phyloP scores from a whole-genome alignment of 2,329 filamentous ascomycete genomes.

The Apiospora koreana region DNA sequence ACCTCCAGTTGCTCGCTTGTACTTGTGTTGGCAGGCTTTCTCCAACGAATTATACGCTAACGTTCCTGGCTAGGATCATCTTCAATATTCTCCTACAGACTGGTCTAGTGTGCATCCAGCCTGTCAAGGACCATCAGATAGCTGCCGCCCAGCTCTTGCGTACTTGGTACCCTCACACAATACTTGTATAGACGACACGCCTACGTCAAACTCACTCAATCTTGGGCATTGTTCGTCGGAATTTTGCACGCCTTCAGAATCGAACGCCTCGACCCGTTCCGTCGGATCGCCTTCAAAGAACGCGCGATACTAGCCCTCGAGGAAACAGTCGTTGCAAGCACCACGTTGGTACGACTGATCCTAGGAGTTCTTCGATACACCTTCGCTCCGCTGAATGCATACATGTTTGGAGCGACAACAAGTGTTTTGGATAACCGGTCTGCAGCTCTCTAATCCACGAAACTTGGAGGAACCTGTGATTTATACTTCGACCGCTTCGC shows the following conservation, averaged over 20 bases:
- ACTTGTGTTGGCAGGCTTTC: not conserved
- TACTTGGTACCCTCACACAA: not conserved
- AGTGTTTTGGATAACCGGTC: not conserved
- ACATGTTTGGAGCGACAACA: not conserved
- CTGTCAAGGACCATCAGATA: not conserved
- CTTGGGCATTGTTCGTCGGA: not conserved
- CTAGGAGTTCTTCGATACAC: not conserved
- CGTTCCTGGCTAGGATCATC: not conserved
- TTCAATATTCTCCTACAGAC: not conserved
- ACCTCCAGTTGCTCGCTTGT: not conserved
- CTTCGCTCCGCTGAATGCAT: not conserved
- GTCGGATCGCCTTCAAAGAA: not conserved
- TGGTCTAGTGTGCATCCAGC: not conserved
- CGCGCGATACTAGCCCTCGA: not conserved
- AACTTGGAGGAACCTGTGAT: too few relatives aligned
- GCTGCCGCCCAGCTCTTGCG: not conserved
- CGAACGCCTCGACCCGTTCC: not conserved
- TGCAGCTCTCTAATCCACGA: not conserved
- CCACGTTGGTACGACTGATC: not conserved
- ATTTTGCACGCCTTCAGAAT: not conserved
- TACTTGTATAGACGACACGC: not conserved
- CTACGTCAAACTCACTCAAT: not conserved
- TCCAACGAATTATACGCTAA: not conserved
- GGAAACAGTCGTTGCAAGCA: not conserved
- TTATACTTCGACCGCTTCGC: not conserved